phyloP scores from a whole-genome alignment of 202 grass and related monocot genomes.

The Panicum virgatum region DNA sequence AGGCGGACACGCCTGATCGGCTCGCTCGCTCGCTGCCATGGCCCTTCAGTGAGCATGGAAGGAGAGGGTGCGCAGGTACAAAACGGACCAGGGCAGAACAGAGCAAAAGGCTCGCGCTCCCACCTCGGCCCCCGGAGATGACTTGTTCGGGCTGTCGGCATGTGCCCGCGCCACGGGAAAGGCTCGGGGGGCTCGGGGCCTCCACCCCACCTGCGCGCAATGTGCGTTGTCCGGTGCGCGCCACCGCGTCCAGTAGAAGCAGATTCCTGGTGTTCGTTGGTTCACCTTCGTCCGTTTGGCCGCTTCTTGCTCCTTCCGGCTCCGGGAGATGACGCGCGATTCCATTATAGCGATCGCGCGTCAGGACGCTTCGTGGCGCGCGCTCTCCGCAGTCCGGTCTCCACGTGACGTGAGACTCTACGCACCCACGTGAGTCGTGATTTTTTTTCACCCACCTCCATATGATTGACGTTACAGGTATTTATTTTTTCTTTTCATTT shows the following conservation, averaged over 20 bases:
- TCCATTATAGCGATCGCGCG: no score
- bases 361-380: no score
- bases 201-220: background rate
- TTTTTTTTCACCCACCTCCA: no score
- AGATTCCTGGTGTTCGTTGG: background rate
- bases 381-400: no score
- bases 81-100: background rate
- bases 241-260: background rate
- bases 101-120: conserved; percentile 29
- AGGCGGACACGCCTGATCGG: conserved; percentile 13
- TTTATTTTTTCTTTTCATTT: no score
- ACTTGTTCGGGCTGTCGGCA: conserved; percentile 41
- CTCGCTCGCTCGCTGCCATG: conserved; percentile 2
- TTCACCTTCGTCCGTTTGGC: background rate
- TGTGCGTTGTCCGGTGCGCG: background rate
- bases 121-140: conserved; percentile 28
- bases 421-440: no score
- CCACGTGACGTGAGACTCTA: no score
- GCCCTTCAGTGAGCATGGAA: no score
- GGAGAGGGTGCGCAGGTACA: no score
- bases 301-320: background rate
- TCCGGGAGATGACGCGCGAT: no score
- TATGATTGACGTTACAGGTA: no score
- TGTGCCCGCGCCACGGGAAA: conserved; percentile 14
- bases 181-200: background rate